These are phyloP conservation scores for Mycocentrospora acerina DNA, from an alignment of 2,329 filamentous ascomycete species.

Conservation along the genomic window DNA sequence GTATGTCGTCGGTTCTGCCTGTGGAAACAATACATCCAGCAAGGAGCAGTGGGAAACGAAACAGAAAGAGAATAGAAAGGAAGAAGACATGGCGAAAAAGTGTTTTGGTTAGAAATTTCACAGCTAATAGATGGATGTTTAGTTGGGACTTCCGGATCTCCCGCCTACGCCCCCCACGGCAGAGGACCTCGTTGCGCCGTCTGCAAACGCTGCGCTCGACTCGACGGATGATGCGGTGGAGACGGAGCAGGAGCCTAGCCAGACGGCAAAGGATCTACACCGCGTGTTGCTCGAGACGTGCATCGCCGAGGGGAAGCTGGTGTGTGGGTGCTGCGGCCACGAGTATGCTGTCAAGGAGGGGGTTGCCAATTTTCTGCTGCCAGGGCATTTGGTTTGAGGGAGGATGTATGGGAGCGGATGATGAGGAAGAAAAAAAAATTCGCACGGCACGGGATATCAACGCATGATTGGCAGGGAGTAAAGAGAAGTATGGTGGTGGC, in stretches of 20 bases:
- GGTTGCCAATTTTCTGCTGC: conserved; percentile 93
- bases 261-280: conserved; percentile 76
- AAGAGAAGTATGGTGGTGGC: no score
- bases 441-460: no score
- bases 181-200: conserved; percentile 33
- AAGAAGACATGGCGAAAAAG: no score
- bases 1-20: conserved; percentile 45
- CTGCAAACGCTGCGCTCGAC: conserved; percentile 2
- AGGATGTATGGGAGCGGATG: background rate
- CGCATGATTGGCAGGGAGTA: no score
- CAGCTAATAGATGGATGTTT: no score
- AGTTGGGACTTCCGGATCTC: conserved; percentile 79
- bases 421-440: background rate
- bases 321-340: conserved; percentile 88
- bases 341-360: conserved; percentile 95
- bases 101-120: no score
- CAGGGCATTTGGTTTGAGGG: conserved; percentile 77
- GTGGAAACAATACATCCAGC: no score
- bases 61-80: background rate
- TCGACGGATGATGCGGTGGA: conserved; percentile 44
- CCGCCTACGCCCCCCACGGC: conserved; percentile 47
- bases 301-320: conserved; percentile 82
- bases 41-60: no score
- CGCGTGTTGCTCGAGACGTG: conserved; percentile 84
- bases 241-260: conserved; percentile 60